Base-by-base conservation (phyloP, 176 grass and related monocot genomes). In the Cenchrus americanus region DNA sequence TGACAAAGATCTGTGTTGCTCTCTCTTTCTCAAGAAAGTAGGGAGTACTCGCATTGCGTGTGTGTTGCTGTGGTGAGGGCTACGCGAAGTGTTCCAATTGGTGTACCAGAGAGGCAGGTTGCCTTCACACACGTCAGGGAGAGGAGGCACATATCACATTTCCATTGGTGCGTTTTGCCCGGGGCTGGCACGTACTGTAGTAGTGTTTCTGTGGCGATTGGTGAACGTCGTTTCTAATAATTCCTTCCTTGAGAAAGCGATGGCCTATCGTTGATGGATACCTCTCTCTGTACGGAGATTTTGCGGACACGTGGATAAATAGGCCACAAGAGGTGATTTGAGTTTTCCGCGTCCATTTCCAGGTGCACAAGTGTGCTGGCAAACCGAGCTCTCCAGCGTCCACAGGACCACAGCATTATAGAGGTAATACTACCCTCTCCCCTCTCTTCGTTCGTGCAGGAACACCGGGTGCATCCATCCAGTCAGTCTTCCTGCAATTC, bases 241-340 rank as follows among this genome's bases (percentile, higher is more conserved):
- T 47, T 34, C 58, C 7, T 7, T 46, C 47, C 2, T 3, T 8
- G 69, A 23, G 19, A 64, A 63, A 83, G 78, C 19, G 48, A 80
- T 52, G 21, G 46, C 26, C 34, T 19, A n/a, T 6, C 40, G 77
- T 30, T 51, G 77, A 64, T 64, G 15, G 8, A 58, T 30, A 65
- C 61, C 77, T 8, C 77, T 66, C 24, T 79, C 27, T 30, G 27
- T 30, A n/a, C 44, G 37, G 27, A n/a, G 17, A 52, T 80, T 66
- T 66, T 51, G 61, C 62, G 52, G 52, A 79, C 77, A 80, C 64
- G 32, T 69, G 78, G 64, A 7, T 48, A 26, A n/a, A 52, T 37
- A 37, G 46, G 1, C 30, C 71, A 54, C 47, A 14, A 9, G 14
- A 34, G 5, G 14, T 47, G 62, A 5, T 23, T 32, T 65, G 34